A percentile compares a stretch with the other conserved stretches of the same genome.
Conservation (phyloP, 129 eudicot species). For the Saussurea involucrata region DNA sequence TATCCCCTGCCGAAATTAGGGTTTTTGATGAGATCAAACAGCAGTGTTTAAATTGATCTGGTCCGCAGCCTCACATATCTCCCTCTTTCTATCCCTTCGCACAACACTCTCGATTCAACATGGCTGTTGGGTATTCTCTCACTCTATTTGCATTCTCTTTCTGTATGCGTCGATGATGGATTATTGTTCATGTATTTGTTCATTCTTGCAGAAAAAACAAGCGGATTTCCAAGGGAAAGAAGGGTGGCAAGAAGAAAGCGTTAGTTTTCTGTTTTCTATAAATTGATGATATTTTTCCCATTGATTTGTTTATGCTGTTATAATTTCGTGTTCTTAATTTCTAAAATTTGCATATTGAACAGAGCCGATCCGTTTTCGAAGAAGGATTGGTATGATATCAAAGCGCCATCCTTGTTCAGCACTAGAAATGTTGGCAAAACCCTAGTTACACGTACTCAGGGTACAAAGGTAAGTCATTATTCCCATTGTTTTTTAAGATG, state of each 20-base stretch:
- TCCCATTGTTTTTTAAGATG: not conserved
- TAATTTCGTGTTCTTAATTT: not conserved
- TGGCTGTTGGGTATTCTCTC: conserved; percentile 32
- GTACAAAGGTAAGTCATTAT: conserved; percentile 55
- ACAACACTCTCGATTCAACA: conserved; percentile 5
- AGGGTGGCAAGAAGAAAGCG: conserved; percentile 88
- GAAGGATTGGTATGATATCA: conserved; percentile 92
- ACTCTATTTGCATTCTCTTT: not conserved
- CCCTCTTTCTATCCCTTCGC: not conserved
- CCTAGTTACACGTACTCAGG: conserved; percentile 84
- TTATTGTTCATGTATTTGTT: not conserved
- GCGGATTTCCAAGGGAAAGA: conserved; percentile 86
- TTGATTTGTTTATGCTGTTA: not conserved
- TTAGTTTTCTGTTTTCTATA: conserved; percentile 17
- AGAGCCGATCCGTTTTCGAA: conserved; percentile 75
- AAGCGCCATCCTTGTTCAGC: conserved; percentile 67
- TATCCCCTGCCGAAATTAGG: not conserved
- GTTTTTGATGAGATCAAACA: conserved; percentile 4
- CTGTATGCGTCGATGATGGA: not conserved
- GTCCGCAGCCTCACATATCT: conserved; percentile 14
- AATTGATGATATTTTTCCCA: not conserved
- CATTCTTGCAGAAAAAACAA: conserved; percentile 57
- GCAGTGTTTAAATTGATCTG: conserved; percentile 16
- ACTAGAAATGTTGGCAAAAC: conserved; percentile 70
- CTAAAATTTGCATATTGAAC: not conserved